phyloP scores from a whole-genome alignment of 441 rosid species.

The Populus hybrid region DNA sequence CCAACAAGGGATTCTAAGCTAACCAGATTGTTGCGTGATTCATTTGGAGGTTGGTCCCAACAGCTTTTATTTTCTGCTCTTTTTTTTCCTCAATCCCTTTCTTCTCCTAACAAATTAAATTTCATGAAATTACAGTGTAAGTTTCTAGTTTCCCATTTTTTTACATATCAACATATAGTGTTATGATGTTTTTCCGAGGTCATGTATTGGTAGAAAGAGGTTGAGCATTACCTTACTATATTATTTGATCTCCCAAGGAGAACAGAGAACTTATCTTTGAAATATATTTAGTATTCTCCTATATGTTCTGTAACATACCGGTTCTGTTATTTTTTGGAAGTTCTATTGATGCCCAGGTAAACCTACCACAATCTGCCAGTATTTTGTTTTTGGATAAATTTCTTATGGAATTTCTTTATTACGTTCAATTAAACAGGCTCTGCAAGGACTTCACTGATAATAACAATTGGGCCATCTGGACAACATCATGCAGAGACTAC shows the following conservation, averaged over 20 bases:
- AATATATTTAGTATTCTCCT: neutral
- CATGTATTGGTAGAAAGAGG: neutral
- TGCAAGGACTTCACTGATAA: conserved; percentile 84
- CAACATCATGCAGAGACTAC: conserved; percentile 80
- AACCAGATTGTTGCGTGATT: conserved; percentile 91
- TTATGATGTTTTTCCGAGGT: neutral
- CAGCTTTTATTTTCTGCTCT: conserved; percentile 2
- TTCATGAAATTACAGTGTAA: neutral
- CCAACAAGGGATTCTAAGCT: conserved; percentile 90
- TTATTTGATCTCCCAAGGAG: neutral
- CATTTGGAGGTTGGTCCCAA: conserved; percentile 71
- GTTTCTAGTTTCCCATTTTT: neutral
- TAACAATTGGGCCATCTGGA: conserved; percentile 85
- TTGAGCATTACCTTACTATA: neutral
- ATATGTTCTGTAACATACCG: neutral
- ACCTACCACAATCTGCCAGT: neutral
- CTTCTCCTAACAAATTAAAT: neutral
- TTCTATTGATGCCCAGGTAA: neutral
- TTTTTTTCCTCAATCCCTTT: neutral
- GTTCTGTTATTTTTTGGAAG: neutral
- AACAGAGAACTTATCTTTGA: neutral
- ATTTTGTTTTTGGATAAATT: conserved; percentile 8
- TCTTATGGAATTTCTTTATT: conserved; percentile 18
- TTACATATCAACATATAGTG: neutral
- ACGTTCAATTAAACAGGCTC: conserved; percentile 49